Conservation (phyloP, 371 early-diverging fungal genomes). For the Mortierella sp. region DNA sequence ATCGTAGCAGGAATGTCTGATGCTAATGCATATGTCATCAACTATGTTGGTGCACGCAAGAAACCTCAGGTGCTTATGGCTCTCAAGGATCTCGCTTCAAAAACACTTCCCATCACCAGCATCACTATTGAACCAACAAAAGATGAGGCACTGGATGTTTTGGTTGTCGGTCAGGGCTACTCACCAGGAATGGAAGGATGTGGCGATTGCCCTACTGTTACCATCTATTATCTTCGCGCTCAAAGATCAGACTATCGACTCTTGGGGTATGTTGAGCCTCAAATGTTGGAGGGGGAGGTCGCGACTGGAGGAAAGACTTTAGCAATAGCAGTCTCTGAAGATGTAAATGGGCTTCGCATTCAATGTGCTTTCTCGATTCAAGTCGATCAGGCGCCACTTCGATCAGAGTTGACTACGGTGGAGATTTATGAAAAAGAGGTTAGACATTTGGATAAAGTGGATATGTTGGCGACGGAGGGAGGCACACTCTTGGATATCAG, state of each 20-base stretch:
- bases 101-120: conserved; percentile 38
- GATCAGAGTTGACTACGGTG: conserved; percentile 43
- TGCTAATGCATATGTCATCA: conserved; percentile 40
- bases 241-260: conserved; percentile 38
- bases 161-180: conserved; percentile 43
- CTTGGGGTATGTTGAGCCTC: conserved; percentile 44
- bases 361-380: conserved; percentile 49
- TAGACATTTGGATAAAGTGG: conserved; percentile 27
- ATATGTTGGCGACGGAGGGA: conserved; percentile 32
- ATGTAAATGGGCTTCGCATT: conserved; percentile 36
- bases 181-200: conserved; percentile 4
- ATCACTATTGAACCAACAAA: conserved; percentile 40
- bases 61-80: conserved; percentile 33
- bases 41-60: conserved; percentile 32
- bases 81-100: conserved; percentile 38
- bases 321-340: conserved; percentile 43
- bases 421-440: conserved; percentile 43
- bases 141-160: conserved; percentile 30
- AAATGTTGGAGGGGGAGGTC: conserved; percentile 33
- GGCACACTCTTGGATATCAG: conserved; percentile 51
- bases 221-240: conserved; percentile 54
- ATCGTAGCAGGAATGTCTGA: conserved; percentile 50
- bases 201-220: conserved; percentile 36
- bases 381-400: conserved; percentile 16
- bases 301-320: conserved; percentile 41